phyloP scores from a whole-genome alignment of 179 eudicot species.

The Carnegiea gigantea region DNA sequence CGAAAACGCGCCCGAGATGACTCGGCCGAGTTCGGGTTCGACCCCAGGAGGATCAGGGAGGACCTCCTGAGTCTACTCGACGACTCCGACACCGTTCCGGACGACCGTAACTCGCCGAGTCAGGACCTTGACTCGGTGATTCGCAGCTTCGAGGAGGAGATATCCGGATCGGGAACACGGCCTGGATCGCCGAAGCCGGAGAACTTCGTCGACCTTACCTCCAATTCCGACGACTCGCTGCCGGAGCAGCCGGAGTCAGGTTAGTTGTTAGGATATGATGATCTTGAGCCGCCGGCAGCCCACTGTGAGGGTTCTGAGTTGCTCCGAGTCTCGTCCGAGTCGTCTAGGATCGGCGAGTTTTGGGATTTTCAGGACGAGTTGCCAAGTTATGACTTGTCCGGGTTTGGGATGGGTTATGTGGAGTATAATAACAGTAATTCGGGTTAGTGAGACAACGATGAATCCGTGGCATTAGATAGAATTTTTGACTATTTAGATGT shows the following conservation, averaged over 20 bases:
- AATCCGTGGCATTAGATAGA: slow-evolving; percentile 53
- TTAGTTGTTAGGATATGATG: slow-evolving; percentile 32
- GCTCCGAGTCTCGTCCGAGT: slow-evolving; percentile 37
- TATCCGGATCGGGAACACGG: slow-evolving; percentile 27
- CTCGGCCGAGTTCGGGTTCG: slow-evolving; percentile 36
- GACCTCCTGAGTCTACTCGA: not conserved
- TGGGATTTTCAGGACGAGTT: slow-evolving; percentile 47
- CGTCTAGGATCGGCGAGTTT: slow-evolving; percentile 41
- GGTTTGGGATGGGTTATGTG: slow-evolving; percentile 29
- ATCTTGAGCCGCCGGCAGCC: not conserved
- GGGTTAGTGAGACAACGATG: slow-evolving; percentile 23
- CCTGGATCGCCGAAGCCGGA: slow-evolving; percentile 22
- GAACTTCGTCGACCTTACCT: slow-evolving; percentile 24
- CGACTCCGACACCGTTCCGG: slow-evolving; percentile 40
- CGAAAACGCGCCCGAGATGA: too few species aligned
- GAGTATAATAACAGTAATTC: not conserved
- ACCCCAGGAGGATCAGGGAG: slow-evolving; percentile 41
- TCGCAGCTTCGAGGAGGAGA: slow-evolving; percentile 67
- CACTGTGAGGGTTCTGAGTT: slow-evolving; percentile 26
- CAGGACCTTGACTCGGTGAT: slow-evolving; percentile 64
- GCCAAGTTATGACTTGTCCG: slow-evolving; percentile 51
- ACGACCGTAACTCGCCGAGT: slow-evolving; percentile 31
- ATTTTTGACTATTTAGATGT: slow-evolving; percentile 51
- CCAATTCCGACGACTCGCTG: slow-evolving; percentile 34
- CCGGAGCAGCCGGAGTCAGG: slow-evolving; percentile 47